Base-by-base conservation (phyloP, 768 basidiomycete species). In the Cubamyces lactineus region DNA sequence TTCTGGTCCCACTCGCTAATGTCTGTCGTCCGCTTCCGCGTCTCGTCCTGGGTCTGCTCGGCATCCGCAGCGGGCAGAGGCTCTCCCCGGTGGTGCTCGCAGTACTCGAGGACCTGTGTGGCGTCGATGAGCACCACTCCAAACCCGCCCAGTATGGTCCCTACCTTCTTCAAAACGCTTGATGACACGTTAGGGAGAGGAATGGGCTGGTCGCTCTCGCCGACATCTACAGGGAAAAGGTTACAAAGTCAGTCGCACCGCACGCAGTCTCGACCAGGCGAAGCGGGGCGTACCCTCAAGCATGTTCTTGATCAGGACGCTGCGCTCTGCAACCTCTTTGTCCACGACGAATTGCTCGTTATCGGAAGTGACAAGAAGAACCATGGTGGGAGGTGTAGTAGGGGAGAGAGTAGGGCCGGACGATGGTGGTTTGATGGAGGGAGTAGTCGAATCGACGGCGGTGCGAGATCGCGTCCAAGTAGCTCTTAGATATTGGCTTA, bases 1-100 rank as follows among this genome's bases (percentile, higher is more conserved):
- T 97, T 97, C 73, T 96, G 91, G 78, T 99, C 97, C 97, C 97
- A 99, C 74, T 99, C 97, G 66, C 87, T 89, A 77, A 99, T 98
- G 68, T 98, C 96, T 16, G 95, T 95, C n/a, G 94, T 96, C 74
- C 95, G 90, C 77, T 96, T 95, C 79, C 96, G 89, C 5, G 92
- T 91, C 78, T 98, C 97, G 63, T 98, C 96, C 69, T 91, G 89
- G 63, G 79, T 87, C 69, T 86, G 84, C 69, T 93, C 89, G 47
- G 88, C 79, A 66, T 94, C 92, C 11, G 89, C 82, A 42, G 88
- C 81, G 17, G 97, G 97, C 42, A 98, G 84, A n/a, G 96, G 94
- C 77, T 99, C 97, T 67, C 91, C 90, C 69, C 93, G 91, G 78
- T 99, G 97, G 78, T 98, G 96, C 72, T 98, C 96, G 84, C 97